phyloP scores from a whole-genome alignment of 192 early-diverging fungal species.

The Entomortierella lignicola region DNA sequence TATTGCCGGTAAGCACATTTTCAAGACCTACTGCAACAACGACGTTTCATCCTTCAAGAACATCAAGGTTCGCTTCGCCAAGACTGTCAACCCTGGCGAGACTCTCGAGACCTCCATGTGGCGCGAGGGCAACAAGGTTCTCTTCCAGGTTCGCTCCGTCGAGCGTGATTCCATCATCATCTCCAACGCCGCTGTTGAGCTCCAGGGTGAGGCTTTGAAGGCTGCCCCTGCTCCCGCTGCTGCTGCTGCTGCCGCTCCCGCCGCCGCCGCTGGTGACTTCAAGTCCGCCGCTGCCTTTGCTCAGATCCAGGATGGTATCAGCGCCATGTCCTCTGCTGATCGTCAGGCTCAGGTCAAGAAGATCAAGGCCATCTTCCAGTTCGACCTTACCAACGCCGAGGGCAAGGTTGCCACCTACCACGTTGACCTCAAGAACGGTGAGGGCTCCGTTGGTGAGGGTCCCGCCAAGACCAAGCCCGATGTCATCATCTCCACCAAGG shows the following conservation, averaged over 20 bases:
- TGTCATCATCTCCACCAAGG: constrained; percentile 74
- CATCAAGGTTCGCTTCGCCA: constrained; percentile 93
- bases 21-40: constrained; percentile 78
- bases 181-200: constrained; percentile 92
- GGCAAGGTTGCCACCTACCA: constrained; percentile 78
- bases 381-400: constrained; percentile 78
- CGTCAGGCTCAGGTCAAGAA: constrained; percentile 73
- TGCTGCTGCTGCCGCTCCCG: constrained; percentile 32
- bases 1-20: constrained; percentile 90
- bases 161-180: constrained; percentile 94
- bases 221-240: constrained; percentile 45
- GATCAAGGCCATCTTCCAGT: constrained; percentile 84
- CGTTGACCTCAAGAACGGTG: constrained; percentile 85
- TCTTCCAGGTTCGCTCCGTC: constrained; percentile 95
- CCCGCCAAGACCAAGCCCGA: constrained; percentile 73
- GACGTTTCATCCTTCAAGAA: constrained; percentile 78
- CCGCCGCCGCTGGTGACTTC: constrained; percentile 75
- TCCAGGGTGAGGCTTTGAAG: constrained; percentile 62
- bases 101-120: constrained; percentile 98
- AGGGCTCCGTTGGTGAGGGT: constrained; percentile 71
- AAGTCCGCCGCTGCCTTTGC: constrained; percentile 78
- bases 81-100: constrained; percentile 95
- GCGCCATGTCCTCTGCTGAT: constrained; percentile 67
- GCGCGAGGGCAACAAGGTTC: constrained; percentile 87
- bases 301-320: constrained; percentile 68